Conservation (phyloP, 768 basidiomycete genomes). For the Lyophyllum semitale region DNA sequence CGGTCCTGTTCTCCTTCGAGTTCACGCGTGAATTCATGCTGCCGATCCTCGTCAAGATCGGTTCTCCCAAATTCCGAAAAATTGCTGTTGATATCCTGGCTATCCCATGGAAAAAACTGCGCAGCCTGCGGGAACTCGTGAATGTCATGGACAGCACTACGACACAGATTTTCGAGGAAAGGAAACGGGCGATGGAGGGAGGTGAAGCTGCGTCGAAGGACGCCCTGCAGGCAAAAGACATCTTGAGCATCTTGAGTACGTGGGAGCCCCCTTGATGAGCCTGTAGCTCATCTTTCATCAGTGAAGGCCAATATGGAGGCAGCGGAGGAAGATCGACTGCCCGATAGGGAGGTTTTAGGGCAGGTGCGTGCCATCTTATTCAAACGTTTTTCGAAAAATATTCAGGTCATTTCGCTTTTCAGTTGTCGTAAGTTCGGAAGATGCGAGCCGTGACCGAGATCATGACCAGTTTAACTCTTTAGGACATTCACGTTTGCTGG, state of each 20-base stretch:
- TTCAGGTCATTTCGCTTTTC: neutral
- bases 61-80: conserved; percentile 32
- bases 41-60: conserved; percentile 30
- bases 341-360: conserved; percentile 34
- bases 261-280: neutral
- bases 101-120: conserved; percentile 24
- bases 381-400: neutral
- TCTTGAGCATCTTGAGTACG: conserved; percentile 31
- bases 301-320: conserved; percentile 37
- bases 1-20: conserved; percentile 9
- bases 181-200: conserved; percentile 29
- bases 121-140: conserved; percentile 27
- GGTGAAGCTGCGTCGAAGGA: conserved; percentile 29
- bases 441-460: neutral
- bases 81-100: conserved; percentile 29
- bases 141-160: conserved; percentile 36
- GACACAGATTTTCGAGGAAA: conserved; percentile 31
- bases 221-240: conserved; percentile 31
- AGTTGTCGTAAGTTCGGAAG: conserved; percentile 12
- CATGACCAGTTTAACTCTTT: neutral
- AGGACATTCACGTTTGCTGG: conserved; percentile 29
- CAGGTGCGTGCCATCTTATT: conserved; percentile 24
- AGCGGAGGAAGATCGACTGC: conserved; percentile 29
- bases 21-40: conserved; percentile 24
- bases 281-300: conserved; percentile 3